Evolutionary conservation across 306 rosid genomes (phyloP), one percentile per base, ranked within the genome.

Genomic region (Canavalia ensiformis): DNA sequence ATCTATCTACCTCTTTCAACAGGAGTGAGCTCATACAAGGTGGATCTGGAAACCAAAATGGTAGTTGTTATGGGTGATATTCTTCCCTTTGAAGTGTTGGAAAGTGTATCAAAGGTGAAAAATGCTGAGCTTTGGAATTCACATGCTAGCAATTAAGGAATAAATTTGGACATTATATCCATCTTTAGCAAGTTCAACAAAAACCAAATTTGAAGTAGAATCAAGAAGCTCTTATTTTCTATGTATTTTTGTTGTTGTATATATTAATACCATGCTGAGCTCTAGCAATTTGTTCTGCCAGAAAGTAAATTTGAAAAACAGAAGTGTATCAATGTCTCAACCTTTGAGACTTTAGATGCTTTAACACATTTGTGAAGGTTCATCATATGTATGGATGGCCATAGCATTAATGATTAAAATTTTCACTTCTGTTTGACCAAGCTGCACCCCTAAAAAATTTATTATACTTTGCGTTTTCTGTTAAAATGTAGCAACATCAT

Each of bases 31-130:
- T 92, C 98, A 9, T 92, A 84, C 74, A 88, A 91, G 83, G 91
- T 95, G 80, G 97, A 95, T 84, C 81, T 95, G 80, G 97, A 91
- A 29, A 87, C 81, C 75, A 88, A 91, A 81, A 90, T 78, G 90
- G 97, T 95, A 5, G 90, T 95, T 50, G 97, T 95, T 12, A 89
- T 83, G 31, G 98, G 98, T 39, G 97, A 95, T 74, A 84, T 95
- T 84, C 92, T 88, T 86, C 97, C 97, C 7, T 88, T 75, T 66
- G 97, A 95, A 88, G 95, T 95, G 72, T 83, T 92, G 84, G 78
- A 88, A 85, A 89, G 98, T 82, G 86, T 95, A 12, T 92, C 98
- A 1, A 95, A 86, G 91, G 97, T 95, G 0, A 95, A 92, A 77
- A 90, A 86, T 62, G 95, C 97, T 2, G 83, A 92, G 88, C 69